phyloP scores from a whole-genome alignment of 371 early-diverging fungal genomes.

The Massospora cicadina region DNA sequence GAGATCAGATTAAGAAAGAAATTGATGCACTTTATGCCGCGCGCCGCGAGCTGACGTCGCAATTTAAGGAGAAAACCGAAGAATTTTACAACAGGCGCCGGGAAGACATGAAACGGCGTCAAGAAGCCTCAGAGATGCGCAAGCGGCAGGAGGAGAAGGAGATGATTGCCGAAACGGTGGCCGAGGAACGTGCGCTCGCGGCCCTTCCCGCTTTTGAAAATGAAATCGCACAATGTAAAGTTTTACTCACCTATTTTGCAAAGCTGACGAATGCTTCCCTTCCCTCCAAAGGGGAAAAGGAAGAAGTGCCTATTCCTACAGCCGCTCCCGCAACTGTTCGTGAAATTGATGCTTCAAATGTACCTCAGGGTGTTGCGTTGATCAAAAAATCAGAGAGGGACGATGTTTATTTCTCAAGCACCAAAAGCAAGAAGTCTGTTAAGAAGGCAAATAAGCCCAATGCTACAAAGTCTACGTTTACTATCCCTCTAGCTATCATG shows the following conservation, averaged over 20 bases:
- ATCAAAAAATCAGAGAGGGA: conserved; percentile 48
- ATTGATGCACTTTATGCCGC: conserved; percentile 50
- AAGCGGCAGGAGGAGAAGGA: conserved; percentile 47
- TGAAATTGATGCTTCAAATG: conserved; percentile 24
- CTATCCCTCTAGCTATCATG: conserved; percentile 61
- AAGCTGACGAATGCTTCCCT: conserved; percentile 15
- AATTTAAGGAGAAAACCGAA: conserved; percentile 53
- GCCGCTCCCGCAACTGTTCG: conserved; percentile 19
- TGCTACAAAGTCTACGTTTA: conserved; percentile 30
- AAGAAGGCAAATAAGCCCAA: conserved; percentile 16
- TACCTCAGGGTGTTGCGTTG: conserved; percentile 41
- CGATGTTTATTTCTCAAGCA: conserved; percentile 51
- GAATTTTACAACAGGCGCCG: conserved; percentile 54
- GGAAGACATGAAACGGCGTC: conserved; percentile 49
- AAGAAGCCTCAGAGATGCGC: conserved; percentile 36
- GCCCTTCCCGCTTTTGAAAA: conserved; percentile 71
- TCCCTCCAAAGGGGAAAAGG: conserved; percentile 12
- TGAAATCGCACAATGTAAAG: conserved; percentile 69
- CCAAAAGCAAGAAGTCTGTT: conserved; percentile 41
- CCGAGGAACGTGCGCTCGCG: conserved; percentile 65
- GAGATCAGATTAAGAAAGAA: conserved; percentile 43
- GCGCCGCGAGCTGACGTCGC: conserved; percentile 43
- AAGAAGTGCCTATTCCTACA: conserved; percentile 14
- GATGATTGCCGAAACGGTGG: conserved; percentile 36
- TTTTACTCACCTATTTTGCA: conserved; percentile 51